Evolutionary conservation across 306 rosid genomes (phyloP).

Genomic region (Gleditsia sinensis): DNA sequence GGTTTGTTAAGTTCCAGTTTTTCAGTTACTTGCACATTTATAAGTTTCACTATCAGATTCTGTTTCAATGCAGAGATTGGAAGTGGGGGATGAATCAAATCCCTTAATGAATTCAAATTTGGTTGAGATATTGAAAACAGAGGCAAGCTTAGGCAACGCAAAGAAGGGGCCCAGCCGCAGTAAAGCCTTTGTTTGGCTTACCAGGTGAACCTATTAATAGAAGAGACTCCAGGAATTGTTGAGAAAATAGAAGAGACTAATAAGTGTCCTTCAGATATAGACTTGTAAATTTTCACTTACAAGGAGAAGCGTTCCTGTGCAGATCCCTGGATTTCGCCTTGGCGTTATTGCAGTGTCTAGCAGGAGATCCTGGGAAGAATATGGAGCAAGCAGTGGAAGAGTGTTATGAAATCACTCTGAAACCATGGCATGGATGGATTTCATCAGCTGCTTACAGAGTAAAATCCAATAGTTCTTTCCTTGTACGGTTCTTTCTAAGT

Average conservation of each 20-base stretch:
- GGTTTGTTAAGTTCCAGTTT: too few relatives aligned
- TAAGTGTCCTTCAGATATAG: too few relatives aligned
- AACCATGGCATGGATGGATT: constrained; percentile 98
- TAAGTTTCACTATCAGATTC: constrained; percentile 22
- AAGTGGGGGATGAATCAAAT: constrained; percentile 56
- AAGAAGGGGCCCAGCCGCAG: constrained; percentile 61
- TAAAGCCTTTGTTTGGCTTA: constrained; percentile 82
- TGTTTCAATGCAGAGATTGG: constrained; percentile 81
- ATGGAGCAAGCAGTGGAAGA: constrained; percentile 83
- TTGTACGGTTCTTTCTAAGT: too few relatives aligned
- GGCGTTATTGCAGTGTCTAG: constrained; percentile 53
- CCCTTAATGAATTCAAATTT: constrained; percentile 64
- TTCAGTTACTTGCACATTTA: constrained; percentile 1
- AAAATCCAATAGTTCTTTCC: not conserved
- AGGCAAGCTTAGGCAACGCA: constrained; percentile 55
- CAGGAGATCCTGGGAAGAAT: constrained; percentile 52
- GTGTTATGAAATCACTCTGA: constrained; percentile 62
- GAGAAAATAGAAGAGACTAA: not conserved
- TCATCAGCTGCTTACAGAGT: constrained; percentile 91
- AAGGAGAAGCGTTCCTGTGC: too few relatives aligned
- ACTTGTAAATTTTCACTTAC: too few relatives aligned
- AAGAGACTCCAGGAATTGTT: too few relatives aligned
- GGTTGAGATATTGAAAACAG: constrained; percentile 81
- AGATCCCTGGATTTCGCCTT: constrained; percentile 78
- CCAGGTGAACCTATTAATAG: constrained; percentile 74